These are phyloP conservation scores for Plasmodium falciparum DNA, from an alignment of 169 alveolate genomes.

Conservation along the genomic window DNA sequence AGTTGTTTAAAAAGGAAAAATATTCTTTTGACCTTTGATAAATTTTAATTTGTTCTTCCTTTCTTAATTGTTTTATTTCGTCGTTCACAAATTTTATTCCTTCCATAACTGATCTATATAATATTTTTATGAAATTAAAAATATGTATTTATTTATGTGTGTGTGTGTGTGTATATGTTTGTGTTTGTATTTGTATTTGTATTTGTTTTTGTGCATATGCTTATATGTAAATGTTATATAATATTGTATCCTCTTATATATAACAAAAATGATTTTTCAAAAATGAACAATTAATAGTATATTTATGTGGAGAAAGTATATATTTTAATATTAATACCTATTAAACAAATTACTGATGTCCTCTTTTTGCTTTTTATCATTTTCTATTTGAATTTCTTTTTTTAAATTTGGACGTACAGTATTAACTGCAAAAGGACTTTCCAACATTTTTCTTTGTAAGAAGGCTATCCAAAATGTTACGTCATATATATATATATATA, in stretches of 20 bases:
- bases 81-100: slow-evolving; percentile 38
- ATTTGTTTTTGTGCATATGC: no score
- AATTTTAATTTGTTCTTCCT: slow-evolving; percentile 57
- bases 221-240: no score
- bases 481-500: neutral
- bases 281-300: neutral
- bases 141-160: no score
- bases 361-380: slow-evolving; percentile 22
- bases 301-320: neutral
- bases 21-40: slow-evolving; percentile 47
- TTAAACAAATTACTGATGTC: slow-evolving; percentile 34
- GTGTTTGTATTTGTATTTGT: no score
- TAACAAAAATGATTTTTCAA: no score
- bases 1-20: slow-evolving; percentile 30
- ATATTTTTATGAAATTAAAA: no score
- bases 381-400: slow-evolving; percentile 3
- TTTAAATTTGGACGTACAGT: neutral
- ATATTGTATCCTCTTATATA: no score
- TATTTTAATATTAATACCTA: slow-evolving; percentile 14
- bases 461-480: slow-evolving; percentile 30
- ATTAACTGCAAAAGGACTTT: slow-evolving; percentile 10
- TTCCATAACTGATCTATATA: slow-evolving; percentile 24
- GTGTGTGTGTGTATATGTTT: no score
- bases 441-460: slow-evolving; percentile 11
- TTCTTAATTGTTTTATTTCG: slow-evolving; percentile 23